phyloP scores from a whole-genome alignment of 306 rosid species.

The Canavalia ensiformis region DNA sequence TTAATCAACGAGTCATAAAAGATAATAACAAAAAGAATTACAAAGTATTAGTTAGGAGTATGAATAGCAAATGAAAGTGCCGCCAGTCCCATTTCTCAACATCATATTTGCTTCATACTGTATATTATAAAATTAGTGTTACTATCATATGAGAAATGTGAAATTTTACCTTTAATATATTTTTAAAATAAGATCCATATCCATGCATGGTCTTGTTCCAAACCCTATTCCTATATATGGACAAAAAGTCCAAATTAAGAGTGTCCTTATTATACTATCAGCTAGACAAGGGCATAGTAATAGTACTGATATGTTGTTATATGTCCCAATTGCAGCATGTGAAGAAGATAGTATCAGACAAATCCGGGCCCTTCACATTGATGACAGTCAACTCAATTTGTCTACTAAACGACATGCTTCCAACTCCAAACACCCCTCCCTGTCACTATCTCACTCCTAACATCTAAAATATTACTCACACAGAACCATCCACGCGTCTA shows the following conservation, averaged over 20 bases:
- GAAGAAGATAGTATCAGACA: constrained; percentile 36
- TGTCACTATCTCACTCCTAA: constrained; percentile 43
- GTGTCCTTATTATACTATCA: not conserved
- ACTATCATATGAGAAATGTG: constrained; percentile 18
- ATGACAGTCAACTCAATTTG: constrained; percentile 54
- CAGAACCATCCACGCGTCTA: constrained; percentile 64
- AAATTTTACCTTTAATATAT: not conserved
- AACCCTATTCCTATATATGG: not conserved
- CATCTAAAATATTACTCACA: constrained; percentile 2
- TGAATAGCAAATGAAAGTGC: not conserved
- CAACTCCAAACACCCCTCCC: constrained; percentile 32
- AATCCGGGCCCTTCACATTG: constrained; percentile 37
- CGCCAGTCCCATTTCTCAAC: not conserved
- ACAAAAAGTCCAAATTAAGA: constrained; percentile 1
- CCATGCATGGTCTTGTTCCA: not conserved
- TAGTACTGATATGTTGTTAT: not conserved
- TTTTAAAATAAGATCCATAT: constrained; percentile 4
- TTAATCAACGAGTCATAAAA: no score
- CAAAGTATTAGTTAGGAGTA: not conserved
- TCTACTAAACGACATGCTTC: constrained; percentile 61
- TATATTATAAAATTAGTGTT: not conserved
- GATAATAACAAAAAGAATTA: no score
- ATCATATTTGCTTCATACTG: not conserved
- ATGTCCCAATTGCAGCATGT: constrained; percentile 49
- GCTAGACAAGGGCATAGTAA: constrained; percentile 25